Evolutionary conservation across 2,329 filamentous ascomycete genomes (phyloP).

Genomic region (Hypomyces rosellus): DNA sequence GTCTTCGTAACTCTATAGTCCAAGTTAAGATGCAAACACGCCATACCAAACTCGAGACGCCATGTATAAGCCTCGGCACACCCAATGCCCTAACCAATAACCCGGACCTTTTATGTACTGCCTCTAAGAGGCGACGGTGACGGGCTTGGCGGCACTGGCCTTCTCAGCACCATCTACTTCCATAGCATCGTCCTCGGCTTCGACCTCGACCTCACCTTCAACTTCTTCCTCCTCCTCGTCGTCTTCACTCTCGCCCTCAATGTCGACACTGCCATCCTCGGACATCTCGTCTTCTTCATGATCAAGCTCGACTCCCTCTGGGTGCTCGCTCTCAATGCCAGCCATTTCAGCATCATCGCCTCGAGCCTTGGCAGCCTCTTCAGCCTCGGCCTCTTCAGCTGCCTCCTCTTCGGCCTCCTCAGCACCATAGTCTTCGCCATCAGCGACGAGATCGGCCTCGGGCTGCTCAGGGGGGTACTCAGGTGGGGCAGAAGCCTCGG

Average conservation of each 20-base stretch:
- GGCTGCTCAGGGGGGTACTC: slow-evolving; percentile 98
- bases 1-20: slow-evolving; percentile 25
- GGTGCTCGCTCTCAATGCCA: slow-evolving; percentile 50
- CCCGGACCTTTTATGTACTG: neutral
- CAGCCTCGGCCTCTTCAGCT: slow-evolving; percentile 46
- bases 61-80: too few relatives aligned
- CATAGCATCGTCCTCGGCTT: slow-evolving; percentile 41
- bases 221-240: slow-evolving; percentile 58
- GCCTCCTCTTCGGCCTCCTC: slow-evolving; percentile 76
- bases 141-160: slow-evolving; percentile 24
- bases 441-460: slow-evolving; percentile 79
- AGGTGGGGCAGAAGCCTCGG: slow-evolving; percentile 90
- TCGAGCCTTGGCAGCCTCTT: slow-evolving; percentile 39
- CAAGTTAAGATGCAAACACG: slow-evolving; percentile 15
- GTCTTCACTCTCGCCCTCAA: slow-evolving; percentile 70
- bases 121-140: slow-evolving; percentile 28
- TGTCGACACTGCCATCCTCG: slow-evolving; percentile 71
- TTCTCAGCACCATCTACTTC: slow-evolving; percentile 41
- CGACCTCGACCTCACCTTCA: slow-evolving; percentile 31
- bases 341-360: slow-evolving; percentile 72
- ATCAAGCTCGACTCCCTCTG: slow-evolving; percentile 30
- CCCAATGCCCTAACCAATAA: too few relatives aligned
- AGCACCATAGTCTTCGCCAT: slow-evolving; percentile 85
- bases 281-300: slow-evolving; percentile 62
- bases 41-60: slow-evolving; percentile 9